Percentiles rank a stretch among this genome's conserved stretches.
Conservation (phyloP, 805 yeast genomes). For the Metschnikowia bowlesiae region DNA sequence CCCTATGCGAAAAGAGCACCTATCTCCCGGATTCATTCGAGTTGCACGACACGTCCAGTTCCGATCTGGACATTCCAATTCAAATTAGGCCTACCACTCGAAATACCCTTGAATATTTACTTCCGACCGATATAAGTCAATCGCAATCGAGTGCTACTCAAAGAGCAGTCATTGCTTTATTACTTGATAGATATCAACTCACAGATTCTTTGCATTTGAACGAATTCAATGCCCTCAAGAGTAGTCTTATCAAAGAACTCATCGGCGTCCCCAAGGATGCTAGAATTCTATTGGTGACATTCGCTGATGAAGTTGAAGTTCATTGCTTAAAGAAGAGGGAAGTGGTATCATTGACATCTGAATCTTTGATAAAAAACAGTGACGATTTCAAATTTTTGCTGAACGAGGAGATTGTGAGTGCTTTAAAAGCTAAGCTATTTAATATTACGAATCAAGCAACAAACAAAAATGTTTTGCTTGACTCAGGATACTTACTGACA, state of each 20-base stretch:
- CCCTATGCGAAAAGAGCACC: slow-evolving; percentile 26
- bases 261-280: slow-evolving; percentile 14
- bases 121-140: slow-evolving; percentile 26
- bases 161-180: slow-evolving; percentile 16
- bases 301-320: slow-evolving; percentile 24
- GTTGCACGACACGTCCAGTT: slow-evolving; percentile 13
- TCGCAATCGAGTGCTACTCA: slow-evolving; percentile 7
- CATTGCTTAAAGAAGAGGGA: slow-evolving; percentile 12
- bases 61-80: slow-evolving; percentile 24
- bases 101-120: slow-evolving; percentile 27
- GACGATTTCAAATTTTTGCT: background rate
- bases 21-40: slow-evolving; percentile 19
- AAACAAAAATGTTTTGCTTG: background rate
- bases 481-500: slow-evolving; percentile 4
- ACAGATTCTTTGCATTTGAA: slow-evolving; percentile 16
- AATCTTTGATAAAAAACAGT: background rate
- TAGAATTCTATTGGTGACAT: slow-evolving; percentile 25
- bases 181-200: slow-evolving; percentile 31
- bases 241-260: slow-evolving; percentile 13
- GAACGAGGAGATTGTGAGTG: slow-evolving; percentile 3
- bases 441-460: background rate
- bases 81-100: slow-evolving; percentile 22
- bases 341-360: background rate
- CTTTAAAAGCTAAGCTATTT: slow-evolving; percentile 10
- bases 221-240: slow-evolving; percentile 13